These are phyloP conservation scores for Sarocladiaceae sp. DNA, from an alignment of 2,329 filamentous ascomycete genomes.

Conservation along the genomic window DNA sequence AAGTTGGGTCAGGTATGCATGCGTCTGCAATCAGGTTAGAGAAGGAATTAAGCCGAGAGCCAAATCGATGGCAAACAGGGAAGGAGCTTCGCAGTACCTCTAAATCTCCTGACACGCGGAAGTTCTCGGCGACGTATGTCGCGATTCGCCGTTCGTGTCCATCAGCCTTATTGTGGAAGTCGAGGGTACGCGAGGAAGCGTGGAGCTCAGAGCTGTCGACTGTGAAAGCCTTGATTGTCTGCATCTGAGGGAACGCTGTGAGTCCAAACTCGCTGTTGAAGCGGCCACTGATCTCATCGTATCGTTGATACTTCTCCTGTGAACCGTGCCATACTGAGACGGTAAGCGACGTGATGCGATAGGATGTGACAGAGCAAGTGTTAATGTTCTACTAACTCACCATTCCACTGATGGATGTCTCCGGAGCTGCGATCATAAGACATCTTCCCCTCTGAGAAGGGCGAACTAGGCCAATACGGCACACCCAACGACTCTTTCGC, in stretches of 20 bases:
- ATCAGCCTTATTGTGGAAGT: conserved; percentile 75
- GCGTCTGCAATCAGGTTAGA: too few relatives aligned
- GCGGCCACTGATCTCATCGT: conserved; percentile 60
- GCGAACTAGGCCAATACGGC: conserved; percentile 65
- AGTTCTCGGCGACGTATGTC: conserved; percentile 67
- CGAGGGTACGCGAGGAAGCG: conserved; percentile 64
- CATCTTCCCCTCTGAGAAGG: conserved; percentile 50
- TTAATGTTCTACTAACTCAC: too few relatives aligned
- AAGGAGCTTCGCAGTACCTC: too few relatives aligned
- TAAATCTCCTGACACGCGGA: conserved; percentile 33
- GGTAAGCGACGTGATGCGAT: neutral
- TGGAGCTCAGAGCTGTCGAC: conserved; percentile 43
- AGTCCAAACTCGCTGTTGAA: conserved; percentile 79
- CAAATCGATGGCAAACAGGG: too few relatives aligned
- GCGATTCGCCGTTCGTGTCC: conserved; percentile 67
- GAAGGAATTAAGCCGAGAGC: too few relatives aligned
- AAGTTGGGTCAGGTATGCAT: conserved; percentile 35
- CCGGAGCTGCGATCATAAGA: conserved; percentile 64
- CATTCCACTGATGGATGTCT: conserved; percentile 68
- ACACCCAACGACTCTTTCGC: conserved; percentile 53
- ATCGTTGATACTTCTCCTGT: conserved; percentile 73
- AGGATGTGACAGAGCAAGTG: too few relatives aligned
- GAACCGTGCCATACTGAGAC: conserved; percentile 62
- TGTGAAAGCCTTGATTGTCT: conserved; percentile 65
- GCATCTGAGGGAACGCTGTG: conserved; percentile 52